A percentile compares a stretch with the other conserved stretches of the same genome.
These are phyloP conservation scores for Grosmannia serpens DNA, from an alignment of 2,329 filamentous ascomycete genomes.

Conservation along the genomic window DNA sequence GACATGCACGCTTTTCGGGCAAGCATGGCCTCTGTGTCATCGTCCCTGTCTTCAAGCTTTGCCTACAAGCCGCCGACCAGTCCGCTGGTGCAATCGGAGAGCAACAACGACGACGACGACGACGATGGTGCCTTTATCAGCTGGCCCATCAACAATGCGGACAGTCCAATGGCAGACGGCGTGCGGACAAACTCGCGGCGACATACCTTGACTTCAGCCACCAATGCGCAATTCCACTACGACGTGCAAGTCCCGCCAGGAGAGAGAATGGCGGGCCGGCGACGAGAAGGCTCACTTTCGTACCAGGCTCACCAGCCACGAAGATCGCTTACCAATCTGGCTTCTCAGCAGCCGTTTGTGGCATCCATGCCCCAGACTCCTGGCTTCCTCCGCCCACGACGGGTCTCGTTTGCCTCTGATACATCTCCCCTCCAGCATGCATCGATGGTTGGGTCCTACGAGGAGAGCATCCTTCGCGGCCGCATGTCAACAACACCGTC, in stretches of 20 bases:
- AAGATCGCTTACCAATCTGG: conserved; percentile 51
- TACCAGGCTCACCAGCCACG: conserved; percentile 73
- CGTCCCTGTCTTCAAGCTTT: conserved; percentile 68
- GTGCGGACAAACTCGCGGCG: conserved; percentile 36
- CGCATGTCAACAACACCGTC: conserved; percentile 96
- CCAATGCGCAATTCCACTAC: conserved; percentile 12
- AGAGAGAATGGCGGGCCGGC: conserved; percentile 20
- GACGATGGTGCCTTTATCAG: conserved; percentile 26
- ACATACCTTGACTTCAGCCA: conserved; percentile 60
- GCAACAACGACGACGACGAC: conserved; percentile 52
- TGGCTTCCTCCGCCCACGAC: conserved; percentile 41
- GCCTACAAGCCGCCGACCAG: conserved; percentile 82
- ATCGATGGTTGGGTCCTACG: conserved; percentile 94
- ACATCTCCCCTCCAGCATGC: conserved; percentile 72
- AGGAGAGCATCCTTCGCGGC: conserved; percentile 88
- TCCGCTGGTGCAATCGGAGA: conserved; percentile 79
- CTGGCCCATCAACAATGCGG: conserved; percentile 33
- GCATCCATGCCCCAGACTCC: conserved; percentile 33
- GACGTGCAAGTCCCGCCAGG: conserved; percentile 6
- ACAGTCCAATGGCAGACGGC: conserved; percentile 16
- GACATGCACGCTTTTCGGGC: conserved; percentile 18
- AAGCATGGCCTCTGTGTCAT: conserved; percentile 46
- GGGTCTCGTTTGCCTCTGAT: conserved; percentile 64
- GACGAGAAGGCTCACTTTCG: conserved; percentile 49
- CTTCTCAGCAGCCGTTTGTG: conserved; percentile 17